Base-by-base conservation (phyloP, 2,329 filamentous ascomycete genomes). In the Colletotrichum australisinense region DNA sequence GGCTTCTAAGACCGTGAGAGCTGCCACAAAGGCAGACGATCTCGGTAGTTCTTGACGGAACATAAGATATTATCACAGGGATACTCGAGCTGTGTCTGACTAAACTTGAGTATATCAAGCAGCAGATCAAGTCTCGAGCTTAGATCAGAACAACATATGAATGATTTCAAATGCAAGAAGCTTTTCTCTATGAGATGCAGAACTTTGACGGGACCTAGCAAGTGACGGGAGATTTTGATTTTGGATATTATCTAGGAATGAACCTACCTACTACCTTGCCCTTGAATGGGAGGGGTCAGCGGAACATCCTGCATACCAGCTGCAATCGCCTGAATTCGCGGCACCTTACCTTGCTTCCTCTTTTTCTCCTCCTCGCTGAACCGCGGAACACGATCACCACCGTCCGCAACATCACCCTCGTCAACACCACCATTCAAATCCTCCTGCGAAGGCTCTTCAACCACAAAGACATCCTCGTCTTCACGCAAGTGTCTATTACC, bases 11-110 rank as follows among this genome's bases (percentile, higher is more conserved):
- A 35, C 1, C 5, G 0, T 12, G 11, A 35, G 32, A 35, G 32
- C 32, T 11, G 32, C 3, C 11, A 0, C 9, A 1, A 5, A 5
- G 2, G 12, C 1, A 12, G 32, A 12, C 0, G 11, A 12, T 35
- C 11, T 35, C 1, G 11, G 4, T 0, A 11, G 32, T 12, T 1
- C 32, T 35, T 35, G 11, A 35, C 9, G 32, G 11, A 11, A 35
- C 32, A 35, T 35, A 0, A 12, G 32, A 12, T 5, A 1, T 35
- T 3, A 12, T 12, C 5, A 11, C 4, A 12, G 32, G 32, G 1
- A 35, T 12, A 35, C 32, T 32, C 8, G 30, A 32, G 30, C 0
- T 32, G 30, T 32, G 30, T 32, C 11, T 0, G 11, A 35, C 9
- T 5, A 5, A 12, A 35, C 32, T 12, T 12, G 1, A 35, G 1